Percentiles rank a stretch among this genome's conserved stretches.
Evolutionary conservation across 1,284 basidiomycete genomes (phyloP).

Genomic region (Malassezia dermatis): DNA sequence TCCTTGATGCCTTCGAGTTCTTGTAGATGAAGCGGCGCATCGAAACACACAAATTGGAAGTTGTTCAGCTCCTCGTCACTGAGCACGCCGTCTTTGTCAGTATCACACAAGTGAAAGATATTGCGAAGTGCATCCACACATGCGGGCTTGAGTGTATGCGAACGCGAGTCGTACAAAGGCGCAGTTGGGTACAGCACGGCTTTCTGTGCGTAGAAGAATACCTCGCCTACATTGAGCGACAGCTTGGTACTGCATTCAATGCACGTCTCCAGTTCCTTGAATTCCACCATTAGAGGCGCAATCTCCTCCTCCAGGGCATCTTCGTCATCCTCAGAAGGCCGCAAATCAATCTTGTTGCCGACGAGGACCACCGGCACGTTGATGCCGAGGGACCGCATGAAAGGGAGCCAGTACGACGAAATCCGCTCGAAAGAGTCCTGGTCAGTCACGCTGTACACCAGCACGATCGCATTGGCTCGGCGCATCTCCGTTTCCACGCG

Average conservation of each 20-base stretch:
- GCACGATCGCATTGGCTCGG: constrained; percentile 92
- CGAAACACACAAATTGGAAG: constrained; percentile 93
- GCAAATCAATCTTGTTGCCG: constrained; percentile 93
- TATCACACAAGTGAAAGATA: constrained; percentile 91
- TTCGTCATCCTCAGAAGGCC: constrained; percentile 84
- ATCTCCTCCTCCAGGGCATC: constrained; percentile 70
- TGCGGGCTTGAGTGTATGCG: constrained; percentile 73
- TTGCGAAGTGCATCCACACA: constrained; percentile 77
- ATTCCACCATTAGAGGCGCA: constrained; percentile 47
- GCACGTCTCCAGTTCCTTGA: constrained; percentile 71
- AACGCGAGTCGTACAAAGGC: constrained; percentile 87
- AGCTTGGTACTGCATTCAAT: constrained; percentile 85
- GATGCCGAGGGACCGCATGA: constrained; percentile 79
- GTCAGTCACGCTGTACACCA: constrained; percentile 88
- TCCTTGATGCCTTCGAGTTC: constrained; percentile 62
- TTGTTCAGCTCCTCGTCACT: constrained; percentile 87
- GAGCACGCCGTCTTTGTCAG: constrained; percentile 83
- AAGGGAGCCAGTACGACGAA: constrained; percentile 96
- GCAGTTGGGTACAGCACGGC: constrained; percentile 95
- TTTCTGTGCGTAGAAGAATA: constrained; percentile 99
- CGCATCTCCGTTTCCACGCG: constrained; percentile 89
- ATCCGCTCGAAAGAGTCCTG: constrained; percentile 92
- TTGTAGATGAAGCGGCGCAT: constrained; percentile 77
- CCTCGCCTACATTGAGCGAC: constrained; percentile 76
- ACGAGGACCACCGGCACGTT: constrained; percentile 93